Evolutionary conservation across 169 alveolate species (phyloP).

Genomic region (Plasmodium vivax): DNA sequence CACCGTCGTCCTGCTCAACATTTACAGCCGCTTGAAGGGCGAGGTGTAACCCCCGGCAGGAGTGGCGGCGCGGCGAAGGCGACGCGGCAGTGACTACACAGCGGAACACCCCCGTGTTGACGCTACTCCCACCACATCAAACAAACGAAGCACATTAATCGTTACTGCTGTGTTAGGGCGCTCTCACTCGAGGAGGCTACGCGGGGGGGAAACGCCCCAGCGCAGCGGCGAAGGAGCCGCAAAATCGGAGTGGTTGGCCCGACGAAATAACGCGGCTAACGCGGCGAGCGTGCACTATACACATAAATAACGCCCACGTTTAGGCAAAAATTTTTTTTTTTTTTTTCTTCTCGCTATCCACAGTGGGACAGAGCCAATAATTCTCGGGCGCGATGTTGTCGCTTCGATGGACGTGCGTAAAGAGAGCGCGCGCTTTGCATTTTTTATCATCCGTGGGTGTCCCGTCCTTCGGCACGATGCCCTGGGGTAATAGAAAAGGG

Average conservation of each 20-base stretch:
- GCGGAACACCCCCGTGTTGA: neutral
- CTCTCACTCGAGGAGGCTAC: neutral
- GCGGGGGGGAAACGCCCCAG: neutral
- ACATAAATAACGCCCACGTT: neutral
- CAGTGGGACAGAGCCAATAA: slow-evolving; percentile 68
- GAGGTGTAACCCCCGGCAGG: neutral
- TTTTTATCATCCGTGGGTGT: neutral
- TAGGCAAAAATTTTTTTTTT: neutral
- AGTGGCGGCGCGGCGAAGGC: neutral
- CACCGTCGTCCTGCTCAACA: slow-evolving; percentile 74
- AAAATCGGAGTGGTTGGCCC: neutral
- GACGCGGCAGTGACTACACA: neutral
- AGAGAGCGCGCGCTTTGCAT: slow-evolving; percentile 46
- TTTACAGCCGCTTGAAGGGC: slow-evolving; percentile 50
- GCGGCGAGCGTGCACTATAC: neutral
- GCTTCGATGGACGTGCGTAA: slow-evolving; percentile 43
- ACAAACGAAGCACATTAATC: neutral
- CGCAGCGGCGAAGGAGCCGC: neutral
- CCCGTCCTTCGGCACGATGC: slow-evolving; percentile 70
- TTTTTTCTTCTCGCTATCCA: slow-evolving; percentile 46
- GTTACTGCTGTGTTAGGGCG: neutral
- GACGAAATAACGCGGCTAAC: too few relatives aligned
- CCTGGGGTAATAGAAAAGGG: neutral
- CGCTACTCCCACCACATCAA: neutral
- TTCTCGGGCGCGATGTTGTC: slow-evolving; percentile 74